Percentiles rank a stretch among this genome's conserved stretches.
Conservation (phyloP, 305 asterid genomes). For the Nicotiana rustica region DNA sequence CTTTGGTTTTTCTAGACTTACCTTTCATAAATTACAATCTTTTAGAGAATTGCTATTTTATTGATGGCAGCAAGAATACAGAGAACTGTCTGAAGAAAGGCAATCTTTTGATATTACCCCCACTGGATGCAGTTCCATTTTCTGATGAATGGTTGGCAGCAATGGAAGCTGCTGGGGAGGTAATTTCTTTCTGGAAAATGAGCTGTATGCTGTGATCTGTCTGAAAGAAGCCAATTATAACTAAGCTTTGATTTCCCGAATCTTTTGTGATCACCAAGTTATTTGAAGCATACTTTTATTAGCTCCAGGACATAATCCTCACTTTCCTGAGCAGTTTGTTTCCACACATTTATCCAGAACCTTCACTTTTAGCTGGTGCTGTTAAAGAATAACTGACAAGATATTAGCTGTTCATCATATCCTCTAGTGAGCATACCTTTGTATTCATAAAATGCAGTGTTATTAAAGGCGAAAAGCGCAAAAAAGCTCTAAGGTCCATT, state of each 20-base stretch:
- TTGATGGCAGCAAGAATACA: conserved; percentile 53
- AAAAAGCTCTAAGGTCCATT: too few species aligned
- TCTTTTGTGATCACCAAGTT: neutral
- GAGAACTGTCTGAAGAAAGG: conserved; percentile 46
- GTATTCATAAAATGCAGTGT: neutral
- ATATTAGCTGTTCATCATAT: conserved; percentile 13
- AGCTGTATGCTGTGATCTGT: neutral
- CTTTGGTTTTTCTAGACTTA: neutral
- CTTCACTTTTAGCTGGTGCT: conserved; percentile 13
- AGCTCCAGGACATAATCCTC: neutral
- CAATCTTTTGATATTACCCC: conserved; percentile 50
- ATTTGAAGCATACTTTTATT: conserved; percentile 3
- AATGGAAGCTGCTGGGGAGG: conserved; percentile 99
- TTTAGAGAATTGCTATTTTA: conserved; percentile 3
- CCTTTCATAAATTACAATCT: conserved; percentile 27
- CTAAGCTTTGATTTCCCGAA: neutral
- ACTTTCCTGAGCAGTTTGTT: conserved; percentile 15
- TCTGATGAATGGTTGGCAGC: conserved; percentile 99
- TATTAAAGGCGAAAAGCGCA: too few species aligned
- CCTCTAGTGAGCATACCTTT: neutral
- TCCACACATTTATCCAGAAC: conserved; percentile 13
- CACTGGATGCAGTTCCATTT: conserved; percentile 79
- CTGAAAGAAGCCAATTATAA: neutral
- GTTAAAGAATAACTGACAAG: neutral
- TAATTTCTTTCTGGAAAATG: conserved; percentile 41